Percentiles rank a stretch among this genome's conserved stretches.
Evolutionary conservation across 2,329 filamentous ascomycete species (phyloP).

Genomic region (Polytolypa hystricis): DNA sequence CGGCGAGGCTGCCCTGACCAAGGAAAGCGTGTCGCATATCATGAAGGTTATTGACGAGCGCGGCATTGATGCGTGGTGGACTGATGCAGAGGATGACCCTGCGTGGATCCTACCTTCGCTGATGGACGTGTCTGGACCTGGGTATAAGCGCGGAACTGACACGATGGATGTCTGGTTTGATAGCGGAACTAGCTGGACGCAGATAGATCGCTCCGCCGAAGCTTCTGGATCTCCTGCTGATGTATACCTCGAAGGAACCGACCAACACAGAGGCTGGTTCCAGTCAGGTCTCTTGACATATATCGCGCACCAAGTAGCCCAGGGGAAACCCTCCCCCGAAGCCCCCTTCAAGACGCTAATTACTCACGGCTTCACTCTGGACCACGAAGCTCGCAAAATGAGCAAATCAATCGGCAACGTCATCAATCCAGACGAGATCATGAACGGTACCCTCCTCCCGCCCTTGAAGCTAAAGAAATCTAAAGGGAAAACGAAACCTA

Average conservation of each 20-base stretch:
- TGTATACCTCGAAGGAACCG: conserved; percentile 84
- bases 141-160: conserved; percentile 68
- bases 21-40: conserved; percentile 72
- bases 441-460: conserved; percentile 68
- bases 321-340: conserved; percentile 21
- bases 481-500: conserved; percentile 34
- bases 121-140: conserved; percentile 28
- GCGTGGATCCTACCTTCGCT: conserved; percentile 65
- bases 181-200: conserved; percentile 85
- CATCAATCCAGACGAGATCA: conserved; percentile 69
- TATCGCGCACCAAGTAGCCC: conserved; percentile 47
- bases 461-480: conserved; percentile 54
- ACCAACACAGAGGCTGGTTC: conserved; percentile 97
- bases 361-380: conserved; percentile 90
- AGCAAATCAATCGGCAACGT: conserved; percentile 93
- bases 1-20: conserved; percentile 66
- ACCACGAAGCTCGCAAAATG: conserved; percentile 91
- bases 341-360: conserved; percentile 82
- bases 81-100: conserved; percentile 61
- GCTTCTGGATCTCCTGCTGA: conserved; percentile 47
- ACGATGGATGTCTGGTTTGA: conserved; percentile 99
- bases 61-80: conserved; percentile 92
- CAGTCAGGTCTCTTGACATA: conserved; percentile 89
- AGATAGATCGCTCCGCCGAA: conserved; percentile 28
- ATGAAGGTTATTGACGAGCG: conserved; percentile 64